Evolutionary conservation across 2,329 filamentous ascomycete genomes (phyloP).

Genomic region (Alternaria brassicae): DNA sequence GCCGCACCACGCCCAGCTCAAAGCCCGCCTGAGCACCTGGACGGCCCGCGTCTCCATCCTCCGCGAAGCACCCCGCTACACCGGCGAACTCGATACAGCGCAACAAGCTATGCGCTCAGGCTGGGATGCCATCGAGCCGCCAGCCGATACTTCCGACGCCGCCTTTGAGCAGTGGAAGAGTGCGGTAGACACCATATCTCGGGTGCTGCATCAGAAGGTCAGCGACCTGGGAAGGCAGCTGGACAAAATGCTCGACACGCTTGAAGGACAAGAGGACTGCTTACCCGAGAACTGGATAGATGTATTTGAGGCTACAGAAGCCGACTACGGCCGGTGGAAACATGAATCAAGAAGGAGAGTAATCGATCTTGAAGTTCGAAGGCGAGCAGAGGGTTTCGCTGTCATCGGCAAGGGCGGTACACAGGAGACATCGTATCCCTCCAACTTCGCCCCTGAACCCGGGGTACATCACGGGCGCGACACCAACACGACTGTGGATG

Average conservation of each 20-base stretch:
- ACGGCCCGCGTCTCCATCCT: conserved; percentile 76
- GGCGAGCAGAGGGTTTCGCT: conserved; percentile 25
- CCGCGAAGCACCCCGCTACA: conserved; percentile 72
- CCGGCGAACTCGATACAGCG: conserved; percentile 69
- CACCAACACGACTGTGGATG: neutral
- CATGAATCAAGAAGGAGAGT: conserved; percentile 77
- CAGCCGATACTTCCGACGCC: conserved; percentile 39
- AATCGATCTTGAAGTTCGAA: conserved; percentile 66
- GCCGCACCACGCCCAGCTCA: conserved; percentile 78
- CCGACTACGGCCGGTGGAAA: conserved; percentile 80
- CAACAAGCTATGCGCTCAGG: conserved; percentile 70
- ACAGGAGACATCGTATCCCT: conserved; percentile 20
- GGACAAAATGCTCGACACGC: conserved; percentile 83
- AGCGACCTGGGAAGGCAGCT: conserved; percentile 73
- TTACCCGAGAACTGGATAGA: conserved; percentile 89
- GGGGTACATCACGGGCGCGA: neutral
- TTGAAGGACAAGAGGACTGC: conserved; percentile 84
- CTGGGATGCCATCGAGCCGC: conserved; percentile 66
- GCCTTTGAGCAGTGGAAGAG: conserved; percentile 46
- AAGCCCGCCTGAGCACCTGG: conserved; percentile 78
- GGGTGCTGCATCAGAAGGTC: conserved; percentile 72
- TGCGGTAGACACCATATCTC: conserved; percentile 62
- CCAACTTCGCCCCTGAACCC: neutral
- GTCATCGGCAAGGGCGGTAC: conserved; percentile 1
- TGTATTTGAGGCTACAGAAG: conserved; percentile 80